These are phyloP conservation scores for Crepidotus sp. DNA, from an alignment of 1,284 basidiomycete species.

Conservation along the genomic window DNA sequence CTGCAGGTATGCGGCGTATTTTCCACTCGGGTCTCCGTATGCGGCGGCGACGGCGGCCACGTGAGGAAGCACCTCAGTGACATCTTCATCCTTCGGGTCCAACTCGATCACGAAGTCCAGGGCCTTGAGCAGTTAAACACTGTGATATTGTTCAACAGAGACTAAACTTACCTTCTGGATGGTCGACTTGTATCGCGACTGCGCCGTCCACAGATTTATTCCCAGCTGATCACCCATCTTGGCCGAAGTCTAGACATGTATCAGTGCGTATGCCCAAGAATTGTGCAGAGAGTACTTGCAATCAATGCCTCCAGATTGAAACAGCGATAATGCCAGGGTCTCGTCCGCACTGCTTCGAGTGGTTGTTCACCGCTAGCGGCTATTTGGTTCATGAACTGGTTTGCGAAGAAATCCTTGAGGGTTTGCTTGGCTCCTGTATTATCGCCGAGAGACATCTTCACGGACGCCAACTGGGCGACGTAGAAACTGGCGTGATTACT, in stretches of 20 bases:
- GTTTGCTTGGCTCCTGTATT: slow-evolving; percentile 29
- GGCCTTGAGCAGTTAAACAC: too few species aligned
- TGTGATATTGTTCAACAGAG: too few species aligned
- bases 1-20: slow-evolving; percentile 39
- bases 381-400: slow-evolving; percentile 43
- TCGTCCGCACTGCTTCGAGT: slow-evolving; percentile 50
- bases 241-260: slow-evolving; percentile 22
- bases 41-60: slow-evolving; percentile 44
- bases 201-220: slow-evolving; percentile 40
- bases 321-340: slow-evolving; percentile 49
- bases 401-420: slow-evolving; percentile 38
- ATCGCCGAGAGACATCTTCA: slow-evolving; percentile 32
- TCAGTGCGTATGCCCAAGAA: slow-evolving; percentile 3
- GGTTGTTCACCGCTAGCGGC: slow-evolving; percentile 50
- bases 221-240: slow-evolving; percentile 48
- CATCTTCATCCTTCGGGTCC: slow-evolving; percentile 37
- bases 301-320: slow-evolving; percentile 56
- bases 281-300: slow-evolving; percentile 27
- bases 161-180: too few species aligned
- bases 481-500: slow-evolving; percentile 52
- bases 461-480: slow-evolving; percentile 30
- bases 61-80: slow-evolving; percentile 39
- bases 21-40: slow-evolving; percentile 49
- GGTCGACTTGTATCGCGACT: slow-evolving; percentile 43
- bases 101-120: slow-evolving; percentile 3